These are phyloP conservation scores for Mycena galopus DNA, from an alignment of 768 basidiomycete genomes.

Conservation along the genomic window DNA sequence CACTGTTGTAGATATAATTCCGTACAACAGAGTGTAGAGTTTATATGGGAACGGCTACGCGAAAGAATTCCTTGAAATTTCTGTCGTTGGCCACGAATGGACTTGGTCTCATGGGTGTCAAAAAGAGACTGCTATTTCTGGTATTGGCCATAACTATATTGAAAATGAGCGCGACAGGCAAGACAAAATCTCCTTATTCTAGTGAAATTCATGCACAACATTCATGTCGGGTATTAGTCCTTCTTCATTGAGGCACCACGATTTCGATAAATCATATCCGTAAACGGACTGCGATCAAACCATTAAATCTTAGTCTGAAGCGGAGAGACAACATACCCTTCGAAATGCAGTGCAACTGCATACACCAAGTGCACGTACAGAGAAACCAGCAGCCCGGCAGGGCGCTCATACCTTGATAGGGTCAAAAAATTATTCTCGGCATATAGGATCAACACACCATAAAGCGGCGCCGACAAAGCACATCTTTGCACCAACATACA, in stretches of 20 bases:
- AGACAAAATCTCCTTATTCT: background rate
- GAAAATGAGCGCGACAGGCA: no score
- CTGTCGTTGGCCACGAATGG: no score
- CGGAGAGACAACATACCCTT: constrained; percentile 4
- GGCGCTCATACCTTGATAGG: constrained; percentile 24
- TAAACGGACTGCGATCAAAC: background rate
- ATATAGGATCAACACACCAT: constrained; percentile 8
- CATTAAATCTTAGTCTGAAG: background rate
- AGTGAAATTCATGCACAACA: background rate
- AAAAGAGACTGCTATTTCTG: no score
- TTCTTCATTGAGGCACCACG: background rate
- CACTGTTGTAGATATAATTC: background rate
- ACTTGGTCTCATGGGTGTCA: no score
- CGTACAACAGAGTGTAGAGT: background rate
- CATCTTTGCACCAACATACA: constrained; percentile 27
- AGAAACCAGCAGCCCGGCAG: constrained; percentile 19
- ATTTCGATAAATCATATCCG: constrained; percentile 2
- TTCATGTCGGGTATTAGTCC: background rate
- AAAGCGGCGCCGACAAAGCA: constrained; percentile 32
- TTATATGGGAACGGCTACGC: background rate
- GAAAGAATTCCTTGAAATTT: no score
- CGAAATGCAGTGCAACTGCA: constrained; percentile 7
- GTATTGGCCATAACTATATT: no score
- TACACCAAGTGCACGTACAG: constrained; percentile 27
- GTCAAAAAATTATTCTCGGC: background rate